These are phyloP conservation scores for Leptoxyphium fumago DNA, from an alignment of 2,329 filamentous ascomycete genomes.

Conservation along the genomic window DNA sequence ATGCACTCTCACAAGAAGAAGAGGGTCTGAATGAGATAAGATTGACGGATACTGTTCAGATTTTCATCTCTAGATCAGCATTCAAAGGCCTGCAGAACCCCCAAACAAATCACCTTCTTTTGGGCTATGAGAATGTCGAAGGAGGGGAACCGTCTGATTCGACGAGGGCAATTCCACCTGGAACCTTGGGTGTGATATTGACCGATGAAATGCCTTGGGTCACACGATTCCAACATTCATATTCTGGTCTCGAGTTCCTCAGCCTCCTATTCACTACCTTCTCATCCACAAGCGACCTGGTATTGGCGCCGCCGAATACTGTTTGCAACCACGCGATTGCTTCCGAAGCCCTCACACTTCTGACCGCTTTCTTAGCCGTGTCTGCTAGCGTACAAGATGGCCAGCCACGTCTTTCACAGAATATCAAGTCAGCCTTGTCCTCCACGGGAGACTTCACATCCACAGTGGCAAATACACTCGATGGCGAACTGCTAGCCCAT, in stretches of 20 bases:
- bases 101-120: not conserved
- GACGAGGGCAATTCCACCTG: slow-evolving; percentile 37
- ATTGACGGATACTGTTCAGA: slow-evolving; percentile 44
- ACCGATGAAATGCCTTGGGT: slow-evolving; percentile 54
- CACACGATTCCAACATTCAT: slow-evolving; percentile 56
- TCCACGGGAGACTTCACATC: slow-evolving; percentile 59
- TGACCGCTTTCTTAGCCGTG: slow-evolving; percentile 51
- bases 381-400: slow-evolving; percentile 17
- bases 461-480: slow-evolving; percentile 73
- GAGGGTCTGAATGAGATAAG: slow-evolving; percentile 69
- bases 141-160: not conserved
- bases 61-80: slow-evolving; percentile 39
- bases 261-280: slow-evolving; percentile 61
- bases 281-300: slow-evolving; percentile 32
- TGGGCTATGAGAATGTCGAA: slow-evolving; percentile 1
- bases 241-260: slow-evolving; percentile 67
- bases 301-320: slow-evolving; percentile 4
- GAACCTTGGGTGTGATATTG: slow-evolving; percentile 57
- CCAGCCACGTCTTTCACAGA: slow-evolving; percentile 26
- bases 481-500: slow-evolving; percentile 43
- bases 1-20: slow-evolving; percentile 68
- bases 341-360: slow-evolving; percentile 57
- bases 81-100: not conserved
- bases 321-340: slow-evolving; percentile 44
- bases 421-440: slow-evolving; percentile 33